A percentile compares a stretch with the other conserved stretches of the same genome.
Conservation (phyloP, 257 asterid species). For the Petrea volubilis region DNA sequence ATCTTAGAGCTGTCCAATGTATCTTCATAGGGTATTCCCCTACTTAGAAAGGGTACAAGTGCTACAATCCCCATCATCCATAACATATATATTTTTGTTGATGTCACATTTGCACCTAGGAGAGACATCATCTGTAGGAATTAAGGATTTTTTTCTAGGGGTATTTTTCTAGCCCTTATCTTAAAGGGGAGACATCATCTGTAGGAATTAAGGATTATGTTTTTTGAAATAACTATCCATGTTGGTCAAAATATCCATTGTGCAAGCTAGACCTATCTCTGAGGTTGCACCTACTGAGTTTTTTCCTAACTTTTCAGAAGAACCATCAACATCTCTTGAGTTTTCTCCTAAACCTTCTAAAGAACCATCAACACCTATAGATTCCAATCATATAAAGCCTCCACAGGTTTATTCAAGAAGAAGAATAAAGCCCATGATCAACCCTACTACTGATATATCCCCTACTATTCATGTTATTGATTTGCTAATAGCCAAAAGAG, state of each 20-base stretch:
- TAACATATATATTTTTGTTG: neutral
- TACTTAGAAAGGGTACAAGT: neutral
- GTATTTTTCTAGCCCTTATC: too few relatives aligned
- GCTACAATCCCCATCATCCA: neutral
- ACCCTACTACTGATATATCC: neutral
- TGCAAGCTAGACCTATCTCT: too few relatives aligned
- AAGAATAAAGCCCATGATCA: neutral
- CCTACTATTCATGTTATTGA: neutral
- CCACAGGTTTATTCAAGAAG: neutral
- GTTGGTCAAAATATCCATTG: neutral
- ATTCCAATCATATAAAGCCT: too few relatives aligned
- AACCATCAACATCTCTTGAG: neutral
- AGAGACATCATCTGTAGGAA: neutral
- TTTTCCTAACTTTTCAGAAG: neutral
- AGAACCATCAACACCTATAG: neutral
- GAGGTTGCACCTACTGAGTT: neutral
- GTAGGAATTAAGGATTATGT: too few relatives aligned
- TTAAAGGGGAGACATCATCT: too few relatives aligned
- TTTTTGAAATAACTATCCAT: too few relatives aligned
- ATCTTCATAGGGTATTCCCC: neutral
- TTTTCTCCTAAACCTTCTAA: neutral
- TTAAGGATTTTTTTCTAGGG: neutral
- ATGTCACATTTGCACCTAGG: neutral
- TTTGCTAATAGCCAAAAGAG: neutral
- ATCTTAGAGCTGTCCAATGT: too few relatives aligned